A percentile compares a stretch with the other conserved stretches of the same genome.
phyloP scores from a whole-genome alignment of 305 asterid species.

The Fraxinus ornus region DNA sequence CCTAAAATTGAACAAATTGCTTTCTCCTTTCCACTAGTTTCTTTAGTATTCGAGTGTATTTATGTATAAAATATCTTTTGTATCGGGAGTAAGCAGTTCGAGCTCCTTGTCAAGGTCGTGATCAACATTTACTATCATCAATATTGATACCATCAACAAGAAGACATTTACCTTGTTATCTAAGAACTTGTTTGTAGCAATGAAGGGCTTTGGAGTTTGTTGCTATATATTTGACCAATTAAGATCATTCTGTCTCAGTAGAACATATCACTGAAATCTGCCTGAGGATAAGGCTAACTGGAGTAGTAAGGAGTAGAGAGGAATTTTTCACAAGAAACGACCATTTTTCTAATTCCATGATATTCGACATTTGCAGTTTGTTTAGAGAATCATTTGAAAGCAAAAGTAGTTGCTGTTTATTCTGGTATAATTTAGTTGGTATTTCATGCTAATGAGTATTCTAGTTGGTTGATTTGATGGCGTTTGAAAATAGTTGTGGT shows the following conservation, averaged over 20 bases:
- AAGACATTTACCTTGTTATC: not conserved
- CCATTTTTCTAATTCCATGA: not conserved
- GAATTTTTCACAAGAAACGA: not conserved
- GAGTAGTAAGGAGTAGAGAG: not conserved
- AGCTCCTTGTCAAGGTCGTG: not conserved
- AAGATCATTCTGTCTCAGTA: not conserved
- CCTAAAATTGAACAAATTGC: not conserved
- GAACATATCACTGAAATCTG: not conserved
- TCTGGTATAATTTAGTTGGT: not conserved
- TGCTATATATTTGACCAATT: not conserved
- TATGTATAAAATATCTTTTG: not conserved
- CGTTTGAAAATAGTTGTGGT: not conserved
- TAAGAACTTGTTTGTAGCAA: not conserved
- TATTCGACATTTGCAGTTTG: not conserved
- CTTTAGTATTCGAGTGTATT: not conserved
- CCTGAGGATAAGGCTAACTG: not conserved
- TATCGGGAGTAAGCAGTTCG: not conserved
- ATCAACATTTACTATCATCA: not conserved
- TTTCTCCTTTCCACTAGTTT: not conserved
- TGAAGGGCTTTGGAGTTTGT: not conserved
- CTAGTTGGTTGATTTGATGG: not conserved
- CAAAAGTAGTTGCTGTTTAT: not conserved
- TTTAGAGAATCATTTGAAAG: not conserved
- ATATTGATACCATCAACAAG: not conserved
- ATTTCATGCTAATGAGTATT: not conserved